phyloP scores from a whole-genome alignment of 371 early-diverging fungal species.

The Actinomortierella wolfii region DNA sequence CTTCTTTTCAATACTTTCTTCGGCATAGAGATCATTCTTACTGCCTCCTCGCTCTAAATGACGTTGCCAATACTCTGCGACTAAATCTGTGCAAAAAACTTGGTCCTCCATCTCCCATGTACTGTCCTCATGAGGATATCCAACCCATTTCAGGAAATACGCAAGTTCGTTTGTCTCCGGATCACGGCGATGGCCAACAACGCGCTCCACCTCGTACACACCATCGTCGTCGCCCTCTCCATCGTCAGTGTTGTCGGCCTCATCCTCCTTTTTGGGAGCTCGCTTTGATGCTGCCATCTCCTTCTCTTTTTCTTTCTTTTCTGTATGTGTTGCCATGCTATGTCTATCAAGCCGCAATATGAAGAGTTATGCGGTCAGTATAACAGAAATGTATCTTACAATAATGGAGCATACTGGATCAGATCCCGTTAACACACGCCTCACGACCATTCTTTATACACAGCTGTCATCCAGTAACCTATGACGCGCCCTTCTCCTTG shows the following conservation, averaged over 20 bases:
- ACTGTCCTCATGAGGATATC: slow-evolving; percentile 22
- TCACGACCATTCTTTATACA: no score
- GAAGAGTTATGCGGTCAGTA: no score
- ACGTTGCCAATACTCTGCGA: slow-evolving; percentile 25
- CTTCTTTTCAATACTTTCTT: no score
- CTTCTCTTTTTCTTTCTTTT: no score
- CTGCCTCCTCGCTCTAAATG: slow-evolving; percentile 18
- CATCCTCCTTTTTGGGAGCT: background rate
- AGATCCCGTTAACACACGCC: no score
- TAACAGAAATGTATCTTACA: no score
- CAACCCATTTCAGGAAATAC: slow-evolving; percentile 36
- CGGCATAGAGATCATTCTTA: slow-evolving; percentile 5
- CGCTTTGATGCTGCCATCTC: no score
- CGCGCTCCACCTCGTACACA: slow-evolving; percentile 33
- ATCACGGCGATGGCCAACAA: slow-evolving; percentile 23
- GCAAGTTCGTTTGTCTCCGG: slow-evolving; percentile 1
- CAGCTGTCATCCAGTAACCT: no score
- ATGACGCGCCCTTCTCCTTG: no score
- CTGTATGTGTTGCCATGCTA: no score
- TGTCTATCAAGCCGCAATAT: no score
- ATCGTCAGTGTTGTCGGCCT: slow-evolving; percentile 5
- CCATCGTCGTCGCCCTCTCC: slow-evolving; percentile 2
- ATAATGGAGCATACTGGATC: no score
- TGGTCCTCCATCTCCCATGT: slow-evolving; percentile 27
- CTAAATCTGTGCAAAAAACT: slow-evolving; percentile 18